Evolutionary conservation across 306 rosid species (phyloP).

Genomic region (Arachis hypogaea): DNA sequence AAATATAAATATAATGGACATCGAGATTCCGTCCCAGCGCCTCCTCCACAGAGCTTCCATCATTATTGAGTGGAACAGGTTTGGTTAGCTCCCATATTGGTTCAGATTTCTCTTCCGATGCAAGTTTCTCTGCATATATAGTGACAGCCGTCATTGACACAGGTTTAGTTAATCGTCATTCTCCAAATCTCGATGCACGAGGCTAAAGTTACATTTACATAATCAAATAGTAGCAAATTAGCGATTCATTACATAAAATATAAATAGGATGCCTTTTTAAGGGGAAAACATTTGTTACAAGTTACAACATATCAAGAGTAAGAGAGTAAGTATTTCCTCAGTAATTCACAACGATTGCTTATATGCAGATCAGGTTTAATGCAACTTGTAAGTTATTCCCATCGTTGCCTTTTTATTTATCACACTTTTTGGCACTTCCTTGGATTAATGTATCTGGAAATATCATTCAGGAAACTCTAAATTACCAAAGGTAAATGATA

Average conservation of each 20-base stretch:
- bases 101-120: constrained; percentile 52
- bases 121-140: constrained; percentile 67
- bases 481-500: constrained; percentile 23
- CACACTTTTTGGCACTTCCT: no score
- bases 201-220: constrained; percentile 1
- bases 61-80: constrained; percentile 68
- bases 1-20: constrained; percentile 75
- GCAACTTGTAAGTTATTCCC: no score
- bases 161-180: neutral
- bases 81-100: constrained; percentile 76
- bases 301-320: neutral
- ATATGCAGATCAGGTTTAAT: no score
- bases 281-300: neutral
- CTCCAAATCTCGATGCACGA: constrained; percentile 25
- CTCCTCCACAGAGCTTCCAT: constrained; percentile 64
- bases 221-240: constrained; percentile 2
- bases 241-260: constrained; percentile 9
- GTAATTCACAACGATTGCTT: neutral
- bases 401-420: no score
- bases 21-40: constrained; percentile 70
- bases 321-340: constrained; percentile 18
- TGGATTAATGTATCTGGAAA: no score
- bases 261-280: constrained; percentile 14
- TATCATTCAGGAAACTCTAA: neutral
- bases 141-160: neutral